Evolutionary conservation across 331 rosid species (phyloP), one percentile per base, ranked within the genome.

Genomic region (Telfairia occidentalis): DNA sequence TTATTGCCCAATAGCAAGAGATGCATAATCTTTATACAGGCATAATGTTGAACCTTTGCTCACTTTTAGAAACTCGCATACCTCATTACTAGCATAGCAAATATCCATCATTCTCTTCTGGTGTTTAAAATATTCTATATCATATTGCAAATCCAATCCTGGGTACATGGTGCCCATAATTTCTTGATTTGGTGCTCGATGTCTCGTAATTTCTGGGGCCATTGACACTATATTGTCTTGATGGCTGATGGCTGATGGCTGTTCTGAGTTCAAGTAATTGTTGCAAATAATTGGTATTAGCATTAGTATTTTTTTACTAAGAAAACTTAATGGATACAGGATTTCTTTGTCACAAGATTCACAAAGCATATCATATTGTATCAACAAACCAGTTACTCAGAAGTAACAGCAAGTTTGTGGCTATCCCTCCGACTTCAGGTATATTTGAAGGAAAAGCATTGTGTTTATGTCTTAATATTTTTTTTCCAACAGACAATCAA

Each of bases 361-460:
- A 82, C 57, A 28, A 82, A 83, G 80, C 89, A 89, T 43, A 65
- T 94, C 75, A 81, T 80, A 58, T 58, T 87, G 85, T 94, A 94
- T 88, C 98, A 94, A 82, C 87, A 85, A 87, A 94, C 98, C 86
- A 88, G 96, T 43, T 94, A 83, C 81, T 87, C 98, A 16, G 98
- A 94, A 83, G 74, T 78, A 71, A 92, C 86, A 76, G 98, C 98
- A 59, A 89, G 96, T 88, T 86, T 89, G 84, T 91, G 98, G 98
- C 98, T 94, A 81, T 94, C 98, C 61, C 83, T 94, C 80, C 96
- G 96, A 74, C 97, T 94, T 81, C 98, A 94, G 90, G 98, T 90
- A 74, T 70, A 80, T 81, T 77, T 69, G 28, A 57, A 71, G 43
- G 72, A 74, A 24, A 58, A 38, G 65, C 34, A 30, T 24, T 76